Conservation (phyloP, 768 basidiomycete genomes). For the Pleurotus pulmonarius region DNA sequence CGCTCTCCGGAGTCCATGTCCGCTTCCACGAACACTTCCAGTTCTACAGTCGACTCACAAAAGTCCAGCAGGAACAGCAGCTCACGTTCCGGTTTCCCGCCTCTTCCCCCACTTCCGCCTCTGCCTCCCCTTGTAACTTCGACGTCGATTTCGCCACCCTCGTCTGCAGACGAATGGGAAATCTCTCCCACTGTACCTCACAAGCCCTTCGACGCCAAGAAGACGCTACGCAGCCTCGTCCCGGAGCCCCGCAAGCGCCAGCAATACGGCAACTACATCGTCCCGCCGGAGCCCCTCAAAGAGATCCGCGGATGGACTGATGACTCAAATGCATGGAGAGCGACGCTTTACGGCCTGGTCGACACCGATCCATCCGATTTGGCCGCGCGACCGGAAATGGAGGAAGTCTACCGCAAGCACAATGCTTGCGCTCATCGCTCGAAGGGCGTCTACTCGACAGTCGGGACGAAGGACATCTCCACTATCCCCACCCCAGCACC, state of each 20-base stretch:
- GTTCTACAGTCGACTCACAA: slow-evolving; percentile 12
- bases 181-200: neutral
- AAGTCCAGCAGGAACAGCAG: slow-evolving; percentile 23
- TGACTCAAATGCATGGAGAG: slow-evolving; percentile 64
- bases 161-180: slow-evolving; percentile 13
- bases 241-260: slow-evolving; percentile 37
- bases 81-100: slow-evolving; percentile 53
- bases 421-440: slow-evolving; percentile 49
- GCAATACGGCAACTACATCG: slow-evolving; percentile 25
- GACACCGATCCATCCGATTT: slow-evolving; percentile 22
- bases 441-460: slow-evolving; percentile 45
- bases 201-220: slow-evolving; percentile 40
- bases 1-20: slow-evolving; percentile 14
- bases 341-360: slow-evolving; percentile 55
- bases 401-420: slow-evolving; percentile 38
- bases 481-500: slow-evolving; percentile 9
- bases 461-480: slow-evolving; percentile 25
- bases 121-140: slow-evolving; percentile 2
- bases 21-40: slow-evolving; percentile 31
- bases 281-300: slow-evolving; percentile 31
- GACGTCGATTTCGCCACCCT: slow-evolving; percentile 16
- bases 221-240: slow-evolving; percentile 46
- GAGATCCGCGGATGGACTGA: slow-evolving; percentile 69
- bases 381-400: slow-evolving; percentile 18
- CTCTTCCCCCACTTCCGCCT: slow-evolving; percentile 27